Conservation (phyloP, 2,329 filamentous ascomycete species). For the Nemania serpens region DNA sequence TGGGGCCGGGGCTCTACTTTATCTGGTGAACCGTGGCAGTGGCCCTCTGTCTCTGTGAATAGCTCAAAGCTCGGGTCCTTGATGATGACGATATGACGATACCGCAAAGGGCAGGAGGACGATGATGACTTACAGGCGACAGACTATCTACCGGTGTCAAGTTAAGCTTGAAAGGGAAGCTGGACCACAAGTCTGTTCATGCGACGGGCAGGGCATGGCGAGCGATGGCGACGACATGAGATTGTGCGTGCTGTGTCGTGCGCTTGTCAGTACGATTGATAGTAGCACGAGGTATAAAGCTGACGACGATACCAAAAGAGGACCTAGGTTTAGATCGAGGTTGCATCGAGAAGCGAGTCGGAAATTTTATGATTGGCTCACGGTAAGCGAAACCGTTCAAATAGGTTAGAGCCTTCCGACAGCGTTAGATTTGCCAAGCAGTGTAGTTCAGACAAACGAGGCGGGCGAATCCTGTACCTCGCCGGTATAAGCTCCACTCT, state of each 20-base stretch:
- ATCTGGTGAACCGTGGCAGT: too few relatives aligned
- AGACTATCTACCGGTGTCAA: background rate
- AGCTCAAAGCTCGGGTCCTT: background rate
- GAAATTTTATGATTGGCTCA: slow-evolving; percentile 38
- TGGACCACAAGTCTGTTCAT: too few relatives aligned
- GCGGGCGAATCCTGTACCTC: background rate
- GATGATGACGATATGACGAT: too few relatives aligned
- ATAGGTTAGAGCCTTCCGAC: slow-evolving; percentile 24
- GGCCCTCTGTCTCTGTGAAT: background rate
- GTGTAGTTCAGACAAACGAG: background rate
- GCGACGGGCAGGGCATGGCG: background rate
- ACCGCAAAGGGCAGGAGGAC: background rate
- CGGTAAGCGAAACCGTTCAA: slow-evolving; percentile 37
- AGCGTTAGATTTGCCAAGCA: slow-evolving; percentile 29
- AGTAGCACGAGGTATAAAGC: slow-evolving; percentile 4
- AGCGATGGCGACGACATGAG: slow-evolving; percentile 9
- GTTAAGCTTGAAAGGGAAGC: background rate
- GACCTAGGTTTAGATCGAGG: slow-evolving; percentile 30
- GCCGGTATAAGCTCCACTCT: too few relatives aligned
- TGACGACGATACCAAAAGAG: slow-evolving; percentile 11
- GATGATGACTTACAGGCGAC: background rate
- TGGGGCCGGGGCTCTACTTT: background rate
- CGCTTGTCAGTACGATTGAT: background rate
- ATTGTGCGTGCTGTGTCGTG: background rate
- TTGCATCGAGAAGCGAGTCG: slow-evolving; percentile 40